Evolutionary conservation across 2,329 filamentous ascomycete species (phyloP).

Genomic region (Fusarium anthophilum): DNA sequence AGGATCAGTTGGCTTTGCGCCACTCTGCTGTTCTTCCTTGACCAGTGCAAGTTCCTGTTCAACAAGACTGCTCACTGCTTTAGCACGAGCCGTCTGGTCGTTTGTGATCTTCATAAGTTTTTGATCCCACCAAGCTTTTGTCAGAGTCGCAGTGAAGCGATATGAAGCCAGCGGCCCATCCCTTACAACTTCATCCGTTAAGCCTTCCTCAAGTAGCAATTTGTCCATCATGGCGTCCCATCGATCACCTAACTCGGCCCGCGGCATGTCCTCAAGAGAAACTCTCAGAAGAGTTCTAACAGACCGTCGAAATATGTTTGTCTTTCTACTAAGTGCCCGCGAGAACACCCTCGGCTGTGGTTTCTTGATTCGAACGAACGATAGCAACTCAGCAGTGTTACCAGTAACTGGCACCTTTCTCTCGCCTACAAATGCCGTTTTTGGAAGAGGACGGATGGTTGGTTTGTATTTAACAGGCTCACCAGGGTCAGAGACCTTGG

Average conservation of each 20-base stretch:
- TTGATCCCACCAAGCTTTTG: constrained; percentile 45
- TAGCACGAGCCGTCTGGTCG: constrained; percentile 54
- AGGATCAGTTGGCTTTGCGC: neutral
- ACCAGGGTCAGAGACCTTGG: constrained; percentile 46
- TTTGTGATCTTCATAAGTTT: constrained; percentile 46
- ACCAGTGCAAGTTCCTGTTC: constrained; percentile 49
- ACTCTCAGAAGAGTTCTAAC: constrained; percentile 52
- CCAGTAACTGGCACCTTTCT: constrained; percentile 64
- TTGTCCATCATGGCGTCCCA: constrained; percentile 57
- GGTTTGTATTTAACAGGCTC: constrained; percentile 59
- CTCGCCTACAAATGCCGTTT: constrained; percentile 51
- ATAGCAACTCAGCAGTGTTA: constrained; percentile 62
- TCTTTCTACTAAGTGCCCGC: constrained; percentile 64
- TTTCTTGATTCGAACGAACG: constrained; percentile 74
- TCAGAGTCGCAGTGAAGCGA: constrained; percentile 43
- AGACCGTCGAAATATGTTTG: constrained; percentile 54
- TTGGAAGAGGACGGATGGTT: constrained; percentile 58
- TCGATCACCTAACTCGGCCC: constrained; percentile 54
- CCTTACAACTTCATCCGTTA: neutral
- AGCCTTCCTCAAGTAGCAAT: constrained; percentile 36
- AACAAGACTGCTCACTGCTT: constrained; percentile 53
- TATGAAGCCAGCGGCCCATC: constrained; percentile 43
- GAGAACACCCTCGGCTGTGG: constrained; percentile 70
- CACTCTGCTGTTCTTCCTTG: constrained; percentile 33
- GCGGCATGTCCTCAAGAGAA: constrained; percentile 47